Evolutionary conservation across 1,139 yeast species (phyloP).

Genomic region (Candida sp.): DNA sequence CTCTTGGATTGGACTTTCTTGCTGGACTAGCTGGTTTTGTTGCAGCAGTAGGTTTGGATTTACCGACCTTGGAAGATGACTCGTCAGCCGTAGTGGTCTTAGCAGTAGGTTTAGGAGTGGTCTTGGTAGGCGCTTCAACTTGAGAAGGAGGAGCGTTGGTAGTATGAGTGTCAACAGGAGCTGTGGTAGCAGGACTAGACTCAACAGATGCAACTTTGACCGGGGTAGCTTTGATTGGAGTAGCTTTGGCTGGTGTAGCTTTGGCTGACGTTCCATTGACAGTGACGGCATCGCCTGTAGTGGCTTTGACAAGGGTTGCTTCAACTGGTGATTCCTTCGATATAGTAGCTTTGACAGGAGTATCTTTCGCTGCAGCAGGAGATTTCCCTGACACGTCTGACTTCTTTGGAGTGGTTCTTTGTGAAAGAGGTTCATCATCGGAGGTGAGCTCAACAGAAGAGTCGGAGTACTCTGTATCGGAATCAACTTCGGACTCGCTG

Average conservation of each 20-base stretch:
- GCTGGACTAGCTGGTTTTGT: neutral
- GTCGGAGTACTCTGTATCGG: neutral
- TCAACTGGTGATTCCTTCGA: neutral
- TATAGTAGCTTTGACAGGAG: neutral
- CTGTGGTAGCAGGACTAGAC: neutral
- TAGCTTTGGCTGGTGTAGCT: neutral
- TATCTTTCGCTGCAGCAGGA: neutral
- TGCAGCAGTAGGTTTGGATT: neutral
- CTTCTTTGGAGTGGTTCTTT: neutral
- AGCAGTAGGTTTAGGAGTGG: neutral
- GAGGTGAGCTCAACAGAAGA: neutral
- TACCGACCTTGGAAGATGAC: neutral
- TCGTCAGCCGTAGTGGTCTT: neutral
- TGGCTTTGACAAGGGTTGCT: neutral
- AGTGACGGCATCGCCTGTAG: no score
- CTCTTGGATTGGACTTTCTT: neutral
- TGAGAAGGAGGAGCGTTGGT: neutral
- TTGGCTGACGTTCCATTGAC: no score
- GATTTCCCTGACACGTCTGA: neutral
- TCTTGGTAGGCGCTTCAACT: neutral
- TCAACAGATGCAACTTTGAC: neutral
- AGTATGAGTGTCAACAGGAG: neutral
- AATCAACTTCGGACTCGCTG: constrained; percentile 1
- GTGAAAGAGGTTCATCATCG: neutral
- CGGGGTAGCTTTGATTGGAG: neutral